Evolutionary conservation across 83 land plant species (phyloP).

Genomic region (Diphasiastrum complanatum): DNA sequence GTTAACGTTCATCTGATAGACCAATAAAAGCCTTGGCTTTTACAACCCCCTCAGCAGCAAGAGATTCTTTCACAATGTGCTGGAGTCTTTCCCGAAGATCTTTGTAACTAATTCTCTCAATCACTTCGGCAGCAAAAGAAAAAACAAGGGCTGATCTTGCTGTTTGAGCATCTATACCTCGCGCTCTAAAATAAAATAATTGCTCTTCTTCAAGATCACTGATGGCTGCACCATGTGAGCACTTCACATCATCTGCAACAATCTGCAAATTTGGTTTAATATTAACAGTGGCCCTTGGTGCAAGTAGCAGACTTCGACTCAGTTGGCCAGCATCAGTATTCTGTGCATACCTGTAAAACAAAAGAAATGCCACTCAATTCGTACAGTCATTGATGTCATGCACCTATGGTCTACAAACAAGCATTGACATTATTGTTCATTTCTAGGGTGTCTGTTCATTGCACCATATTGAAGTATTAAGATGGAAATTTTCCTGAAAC

Average conservation of each 20-base stretch:
- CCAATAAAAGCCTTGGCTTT: too few species aligned
- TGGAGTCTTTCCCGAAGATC: background rate
- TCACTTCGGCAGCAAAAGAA: slow-evolving; percentile 12
- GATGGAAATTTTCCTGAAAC: too few species aligned
- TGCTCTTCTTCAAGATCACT: slow-evolving; percentile 13
- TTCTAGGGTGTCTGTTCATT: too few species aligned
- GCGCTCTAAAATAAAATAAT: slow-evolving; percentile 11
- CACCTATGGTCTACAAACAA: too few species aligned
- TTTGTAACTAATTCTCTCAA: background rate
- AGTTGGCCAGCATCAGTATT: slow-evolving; percentile 14
- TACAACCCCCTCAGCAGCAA: slow-evolving; percentile 1
- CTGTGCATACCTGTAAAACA: slow-evolving; percentile 10
- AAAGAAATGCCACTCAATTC: too few species aligned
- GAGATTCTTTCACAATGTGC: background rate
- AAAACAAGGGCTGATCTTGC: slow-evolving; percentile 3
- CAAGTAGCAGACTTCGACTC: slow-evolving; percentile 9
- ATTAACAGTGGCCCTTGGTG: slow-evolving; percentile 13
- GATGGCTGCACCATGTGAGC: slow-evolving; percentile 13
- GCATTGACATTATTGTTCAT: too few species aligned
- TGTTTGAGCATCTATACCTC: slow-evolving; percentile 5
- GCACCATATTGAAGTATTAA: too few species aligned
- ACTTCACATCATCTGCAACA: slow-evolving; percentile 9
- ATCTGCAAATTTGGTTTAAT: slow-evolving; percentile 9
- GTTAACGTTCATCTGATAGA: too few species aligned
- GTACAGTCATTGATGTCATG: too few species aligned